Evolutionary conservation across 345 rosid genomes (phyloP).

Genomic region (Boechera divaricarpa): DNA sequence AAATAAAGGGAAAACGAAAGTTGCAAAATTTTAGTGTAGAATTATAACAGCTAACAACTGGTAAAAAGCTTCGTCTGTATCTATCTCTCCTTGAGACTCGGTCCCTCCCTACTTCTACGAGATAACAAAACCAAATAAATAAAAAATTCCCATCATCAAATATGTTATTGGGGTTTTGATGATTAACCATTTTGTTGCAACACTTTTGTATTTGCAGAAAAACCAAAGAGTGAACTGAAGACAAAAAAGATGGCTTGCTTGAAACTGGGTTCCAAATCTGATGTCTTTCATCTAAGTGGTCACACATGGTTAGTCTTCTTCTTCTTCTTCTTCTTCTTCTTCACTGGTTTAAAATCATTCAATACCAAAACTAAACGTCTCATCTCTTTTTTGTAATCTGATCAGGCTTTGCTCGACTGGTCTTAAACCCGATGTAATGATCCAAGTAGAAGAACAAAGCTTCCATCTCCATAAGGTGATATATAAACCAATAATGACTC

Average conservation of each 20-base stretch:
- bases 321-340: not conserved
- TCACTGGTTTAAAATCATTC: constrained; percentile 5
- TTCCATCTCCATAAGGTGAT: constrained; percentile 90
- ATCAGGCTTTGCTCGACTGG: constrained; percentile 79
- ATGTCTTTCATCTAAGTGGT: constrained; percentile 72
- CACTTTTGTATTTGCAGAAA: constrained; percentile 20
- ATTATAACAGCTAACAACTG: constrained; percentile 55
- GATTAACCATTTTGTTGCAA: constrained; percentile 10
- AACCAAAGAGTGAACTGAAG: constrained; percentile 17
- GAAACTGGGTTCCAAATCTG: constrained; percentile 94
- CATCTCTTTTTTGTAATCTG: constrained; percentile 23
- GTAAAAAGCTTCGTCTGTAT: constrained; percentile 46
- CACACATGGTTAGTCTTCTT: constrained; percentile 61
- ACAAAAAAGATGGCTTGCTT: constrained; percentile 66
- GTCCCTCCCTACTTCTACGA: constrained; percentile 39
- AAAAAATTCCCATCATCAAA: constrained; percentile 4
- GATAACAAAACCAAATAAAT: not conserved
- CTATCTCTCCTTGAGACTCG: constrained; percentile 70
- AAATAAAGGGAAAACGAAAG: constrained; percentile 32
- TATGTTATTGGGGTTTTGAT: constrained; percentile 28
- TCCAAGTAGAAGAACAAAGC: constrained; percentile 72
- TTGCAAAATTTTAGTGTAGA: constrained; percentile 1
- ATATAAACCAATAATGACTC: not conserved
- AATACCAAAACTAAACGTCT: not conserved
- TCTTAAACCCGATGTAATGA: constrained; percentile 72